A percentile compares a stretch with the other conserved stretches of the same genome.
These are phyloP conservation scores for Camellia lanceoleosa DNA, from an alignment of 148 eudicot genomes.

Conservation along the genomic window DNA sequence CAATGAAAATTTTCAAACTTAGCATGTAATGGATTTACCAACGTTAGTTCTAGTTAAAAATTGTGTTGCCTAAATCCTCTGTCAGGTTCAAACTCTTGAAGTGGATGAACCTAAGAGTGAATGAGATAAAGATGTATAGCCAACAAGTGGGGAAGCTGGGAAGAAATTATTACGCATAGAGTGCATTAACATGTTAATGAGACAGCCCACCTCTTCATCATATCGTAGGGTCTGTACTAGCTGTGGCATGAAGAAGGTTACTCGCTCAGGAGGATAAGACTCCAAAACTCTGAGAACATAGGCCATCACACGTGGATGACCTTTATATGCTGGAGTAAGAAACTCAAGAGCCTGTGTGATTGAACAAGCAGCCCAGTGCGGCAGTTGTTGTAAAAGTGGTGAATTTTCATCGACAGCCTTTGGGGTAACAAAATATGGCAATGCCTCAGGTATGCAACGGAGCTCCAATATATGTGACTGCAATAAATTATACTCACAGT, in stretches of 20 bases:
- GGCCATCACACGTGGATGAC: constrained; percentile 96
- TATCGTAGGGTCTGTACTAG: constrained; percentile 87
- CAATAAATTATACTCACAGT: constrained; percentile 20
- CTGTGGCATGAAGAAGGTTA: constrained; percentile 99
- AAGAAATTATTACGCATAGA: not conserved
- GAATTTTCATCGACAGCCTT: constrained; percentile 96
- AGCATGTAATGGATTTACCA: no score
- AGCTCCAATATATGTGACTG: constrained; percentile 93
- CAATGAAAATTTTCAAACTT: no score
- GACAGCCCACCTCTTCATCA: constrained; percentile 80
- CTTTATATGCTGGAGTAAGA: constrained; percentile 82
- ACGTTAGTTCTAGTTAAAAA: no score
- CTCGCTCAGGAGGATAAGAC: constrained; percentile 89
- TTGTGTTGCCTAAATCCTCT: no score
- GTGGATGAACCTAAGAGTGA: not conserved
- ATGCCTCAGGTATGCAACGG: constrained; percentile 83
- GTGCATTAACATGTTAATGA: not conserved
- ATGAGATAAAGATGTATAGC: constrained; percentile 3
- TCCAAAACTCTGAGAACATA: constrained; percentile 90
- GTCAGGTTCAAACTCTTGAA: not conserved
- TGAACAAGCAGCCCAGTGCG: constrained; percentile 99
- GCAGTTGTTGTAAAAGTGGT: constrained; percentile 82
- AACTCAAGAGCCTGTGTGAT: constrained; percentile 93
- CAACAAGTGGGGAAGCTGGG: not conserved
- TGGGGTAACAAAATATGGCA: constrained; percentile 89